These are phyloP conservation scores for Coemansia sp. DNA, from an alignment of 192 early-diverging fungal species.

Conservation along the genomic window DNA sequence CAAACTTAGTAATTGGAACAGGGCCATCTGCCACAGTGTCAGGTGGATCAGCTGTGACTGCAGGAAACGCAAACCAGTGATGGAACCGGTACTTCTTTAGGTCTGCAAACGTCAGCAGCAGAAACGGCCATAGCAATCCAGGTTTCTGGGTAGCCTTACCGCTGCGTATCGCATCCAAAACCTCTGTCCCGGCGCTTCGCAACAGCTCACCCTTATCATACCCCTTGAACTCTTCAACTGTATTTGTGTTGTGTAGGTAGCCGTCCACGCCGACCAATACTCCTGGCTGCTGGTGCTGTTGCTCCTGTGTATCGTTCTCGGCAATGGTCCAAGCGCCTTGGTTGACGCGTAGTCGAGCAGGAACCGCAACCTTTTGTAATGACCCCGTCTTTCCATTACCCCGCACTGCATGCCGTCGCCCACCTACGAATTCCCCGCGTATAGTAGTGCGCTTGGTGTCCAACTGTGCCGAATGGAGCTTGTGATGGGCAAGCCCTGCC, in stretches of 20 bases:
- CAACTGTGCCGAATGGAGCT: constrained; percentile 80
- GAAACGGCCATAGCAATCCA: constrained; percentile 66
- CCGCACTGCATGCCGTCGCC: constrained; percentile 56
- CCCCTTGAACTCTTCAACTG: constrained; percentile 86
- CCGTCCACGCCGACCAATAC: constrained; percentile 20
- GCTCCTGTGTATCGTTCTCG: background rate
- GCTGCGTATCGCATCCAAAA: constrained; percentile 70
- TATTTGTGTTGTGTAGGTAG: constrained; percentile 85
- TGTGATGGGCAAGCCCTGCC: constrained; percentile 76
- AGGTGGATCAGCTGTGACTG: constrained; percentile 68
- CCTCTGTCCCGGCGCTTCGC: constrained; percentile 18
- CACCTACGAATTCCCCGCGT: constrained; percentile 65
- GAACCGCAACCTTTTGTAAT: constrained; percentile 46
- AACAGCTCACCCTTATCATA: constrained; percentile 75
- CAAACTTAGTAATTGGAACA: constrained; percentile 10
- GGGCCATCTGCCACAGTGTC: constrained; percentile 23
- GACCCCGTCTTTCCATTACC: constrained; percentile 17
- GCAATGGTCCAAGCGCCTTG: constrained; percentile 6
- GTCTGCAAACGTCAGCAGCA: constrained; percentile 90
- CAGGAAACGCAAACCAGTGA: constrained; percentile 95
- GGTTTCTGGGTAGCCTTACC: constrained; percentile 67
- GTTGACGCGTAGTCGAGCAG: constrained; percentile 63
- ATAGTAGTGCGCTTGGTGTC: constrained; percentile 63
- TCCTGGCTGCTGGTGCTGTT: constrained; percentile 5
- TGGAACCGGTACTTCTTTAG: constrained; percentile 93